phyloP scores from a whole-genome alignment of 768 basidiomycete species.

The Fomitopsis serialis region DNA sequence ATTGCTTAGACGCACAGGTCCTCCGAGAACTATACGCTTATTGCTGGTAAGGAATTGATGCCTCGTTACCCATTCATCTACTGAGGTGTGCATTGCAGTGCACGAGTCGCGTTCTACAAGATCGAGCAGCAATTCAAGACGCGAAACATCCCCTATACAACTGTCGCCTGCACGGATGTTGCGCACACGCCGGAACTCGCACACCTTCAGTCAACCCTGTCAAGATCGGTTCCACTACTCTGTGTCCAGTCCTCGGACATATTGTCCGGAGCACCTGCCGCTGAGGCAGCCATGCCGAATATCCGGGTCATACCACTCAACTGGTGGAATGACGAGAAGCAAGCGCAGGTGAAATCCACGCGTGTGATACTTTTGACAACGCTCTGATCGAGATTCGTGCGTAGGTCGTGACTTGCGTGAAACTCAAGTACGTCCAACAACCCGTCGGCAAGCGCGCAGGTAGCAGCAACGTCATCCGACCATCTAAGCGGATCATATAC shows the following conservation, averaged over 20 bases:
- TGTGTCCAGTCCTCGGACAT: conserved; percentile 81
- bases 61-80: neutral
- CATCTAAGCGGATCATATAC: conserved; percentile 84
- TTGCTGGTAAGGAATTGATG: conserved; percentile 60
- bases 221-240: conserved; percentile 75
- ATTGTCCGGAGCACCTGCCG: conserved; percentile 76
- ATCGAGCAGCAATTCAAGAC: conserved; percentile 85
- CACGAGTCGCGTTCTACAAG: conserved; percentile 84
- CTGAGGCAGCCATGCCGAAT: conserved; percentile 90
- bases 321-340: conserved; percentile 80
- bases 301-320: conserved; percentile 84
- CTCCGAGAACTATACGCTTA: conserved; percentile 80
- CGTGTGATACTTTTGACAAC: neutral
- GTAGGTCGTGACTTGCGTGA: conserved; percentile 84
- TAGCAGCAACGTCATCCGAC: conserved; percentile 59
- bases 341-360: conserved; percentile 39
- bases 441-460: conserved; percentile 69
- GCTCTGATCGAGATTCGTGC: conserved; percentile 1
- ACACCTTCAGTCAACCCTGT: conserved; percentile 65
- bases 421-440: conserved; percentile 85
- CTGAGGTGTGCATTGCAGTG: conserved; percentile 39
- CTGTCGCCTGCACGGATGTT: conserved; percentile 56
- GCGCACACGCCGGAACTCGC: conserved; percentile 40
- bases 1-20: conserved; percentile 67
- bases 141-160: conserved; percentile 70